Conservation (phyloP, 2,329 filamentous ascomycete genomes). For the Epichloe coenophiala region DNA sequence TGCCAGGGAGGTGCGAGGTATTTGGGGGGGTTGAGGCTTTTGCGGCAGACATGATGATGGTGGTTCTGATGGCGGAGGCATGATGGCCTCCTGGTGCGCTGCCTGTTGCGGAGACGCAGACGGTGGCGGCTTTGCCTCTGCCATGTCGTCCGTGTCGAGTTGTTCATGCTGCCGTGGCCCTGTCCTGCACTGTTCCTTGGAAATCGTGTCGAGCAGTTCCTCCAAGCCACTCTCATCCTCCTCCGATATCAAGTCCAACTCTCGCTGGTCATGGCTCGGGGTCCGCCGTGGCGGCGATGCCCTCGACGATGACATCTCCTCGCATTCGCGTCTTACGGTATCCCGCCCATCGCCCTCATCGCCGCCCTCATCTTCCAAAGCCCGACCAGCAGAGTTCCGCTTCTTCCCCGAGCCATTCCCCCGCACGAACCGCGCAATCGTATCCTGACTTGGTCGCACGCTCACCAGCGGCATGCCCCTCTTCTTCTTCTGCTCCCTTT, state of each 20-base stretch:
- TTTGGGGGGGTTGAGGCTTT: background rate
- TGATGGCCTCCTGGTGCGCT: background rate
- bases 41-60: background rate
- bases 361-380: background rate
- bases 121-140: background rate
- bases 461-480: conserved; percentile 39
- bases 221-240: conserved; percentile 15
- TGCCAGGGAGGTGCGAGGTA: background rate
- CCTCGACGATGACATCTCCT: background rate
- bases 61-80: conserved; percentile 1
- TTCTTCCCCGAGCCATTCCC: conserved; percentile 19
- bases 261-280: background rate
- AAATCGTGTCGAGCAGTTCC: conserved; percentile 7
- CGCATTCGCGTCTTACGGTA: background rate
- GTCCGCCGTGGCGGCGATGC: background rate
- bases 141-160: background rate
- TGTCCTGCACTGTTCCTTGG: conserved; percentile 8
- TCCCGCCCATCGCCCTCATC: background rate
- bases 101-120: background rate
- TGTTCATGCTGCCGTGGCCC: background rate
- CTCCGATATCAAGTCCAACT: conserved; percentile 9
- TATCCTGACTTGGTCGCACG: conserved; percentile 43
- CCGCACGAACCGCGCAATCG: conserved; percentile 38
- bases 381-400: conserved; percentile 6
- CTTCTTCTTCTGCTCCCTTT: conserved; percentile 35